A percentile compares a stretch with the other conserved stretches of the same genome.
phyloP scores from a whole-genome alignment of 1,284 basidiomycete species.

The Coniferiporia sulphurascens region DNA sequence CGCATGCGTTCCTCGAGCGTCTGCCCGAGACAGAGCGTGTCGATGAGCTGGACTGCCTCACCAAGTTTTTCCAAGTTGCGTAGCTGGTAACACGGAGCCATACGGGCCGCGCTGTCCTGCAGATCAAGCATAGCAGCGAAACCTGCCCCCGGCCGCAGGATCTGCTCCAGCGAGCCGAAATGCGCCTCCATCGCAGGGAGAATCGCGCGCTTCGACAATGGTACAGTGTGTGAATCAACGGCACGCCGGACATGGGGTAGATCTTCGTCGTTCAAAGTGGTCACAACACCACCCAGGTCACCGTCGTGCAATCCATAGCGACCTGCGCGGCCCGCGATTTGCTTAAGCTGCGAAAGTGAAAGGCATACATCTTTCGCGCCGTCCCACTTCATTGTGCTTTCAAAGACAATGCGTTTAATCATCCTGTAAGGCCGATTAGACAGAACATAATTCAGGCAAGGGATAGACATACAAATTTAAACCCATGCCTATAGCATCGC shows the following conservation, averaged over 20 bases:
- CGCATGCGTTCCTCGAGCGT: constrained; percentile 25
- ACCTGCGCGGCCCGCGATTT: constrained; percentile 95
- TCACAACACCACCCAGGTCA: constrained; percentile 54
- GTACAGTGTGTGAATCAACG: constrained; percentile 34
- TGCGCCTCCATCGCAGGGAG: constrained; percentile 22
- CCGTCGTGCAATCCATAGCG: constrained; percentile 73
- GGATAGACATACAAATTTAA: constrained; percentile 75
- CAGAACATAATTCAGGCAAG: neutral
- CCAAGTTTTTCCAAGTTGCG: constrained; percentile 14
- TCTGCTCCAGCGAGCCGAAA: constrained; percentile 11
- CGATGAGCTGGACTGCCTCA: constrained; percentile 23
- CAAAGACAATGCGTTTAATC: constrained; percentile 89
- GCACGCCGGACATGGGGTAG: constrained; percentile 55
- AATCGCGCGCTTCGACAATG: constrained; percentile 33
- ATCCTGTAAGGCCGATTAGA: constrained; percentile 47
- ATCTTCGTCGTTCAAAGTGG: constrained; percentile 67
- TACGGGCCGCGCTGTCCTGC: neutral
- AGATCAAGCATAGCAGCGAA: constrained; percentile 10
- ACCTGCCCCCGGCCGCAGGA: neutral
- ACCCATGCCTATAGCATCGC: constrained; percentile 94
- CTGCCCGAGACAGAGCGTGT: constrained; percentile 24
- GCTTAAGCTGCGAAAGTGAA: constrained; percentile 83
- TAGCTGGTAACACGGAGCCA: constrained; percentile 3
- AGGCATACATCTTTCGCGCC: constrained; percentile 52
- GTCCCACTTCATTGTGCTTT: constrained; percentile 71